phyloP scores from a whole-genome alignment of 305 asterid genomes.

The Fraxinus paxiana region DNA sequence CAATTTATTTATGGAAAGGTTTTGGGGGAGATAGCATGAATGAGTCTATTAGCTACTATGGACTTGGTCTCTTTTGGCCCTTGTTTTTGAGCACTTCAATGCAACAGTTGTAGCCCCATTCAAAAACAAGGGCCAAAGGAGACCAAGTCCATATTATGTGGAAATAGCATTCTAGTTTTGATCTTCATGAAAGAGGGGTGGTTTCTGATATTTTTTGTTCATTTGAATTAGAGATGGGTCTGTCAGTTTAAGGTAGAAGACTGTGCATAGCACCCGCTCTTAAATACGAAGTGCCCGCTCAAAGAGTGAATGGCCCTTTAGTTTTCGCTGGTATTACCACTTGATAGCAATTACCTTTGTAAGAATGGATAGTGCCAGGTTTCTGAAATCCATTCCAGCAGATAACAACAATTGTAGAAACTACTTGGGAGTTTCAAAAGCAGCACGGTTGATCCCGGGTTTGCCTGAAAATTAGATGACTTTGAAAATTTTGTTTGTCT shows the following conservation, averaged over 20 bases:
- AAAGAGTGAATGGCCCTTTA: neutral
- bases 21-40: neutral
- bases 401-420: too few species aligned
- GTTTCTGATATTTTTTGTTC: conserved; percentile 46
- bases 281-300: neutral
- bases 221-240: conserved; percentile 64
- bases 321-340: neutral
- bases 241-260: conserved; percentile 59
- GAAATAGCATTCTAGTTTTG: conserved; percentile 1
- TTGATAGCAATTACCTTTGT: neutral
- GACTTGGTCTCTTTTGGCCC: neutral
- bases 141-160: neutral
- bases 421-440: too few species aligned
- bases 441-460: too few species aligned
- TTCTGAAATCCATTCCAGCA: neutral
- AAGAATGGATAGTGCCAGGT: neutral
- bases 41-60: neutral
- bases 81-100: neutral
- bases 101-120: too few species aligned
- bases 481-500: too few species aligned
- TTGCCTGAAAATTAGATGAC: too few species aligned
- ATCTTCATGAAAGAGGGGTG: neutral
- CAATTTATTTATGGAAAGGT: neutral
- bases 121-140: too few species aligned
- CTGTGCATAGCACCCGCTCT: neutral